A percentile compares a stretch with the other conserved stretches of the same genome.
Conservation (phyloP, 164 flowering plant genomes). For the Tinospora cordifolia region DNA sequence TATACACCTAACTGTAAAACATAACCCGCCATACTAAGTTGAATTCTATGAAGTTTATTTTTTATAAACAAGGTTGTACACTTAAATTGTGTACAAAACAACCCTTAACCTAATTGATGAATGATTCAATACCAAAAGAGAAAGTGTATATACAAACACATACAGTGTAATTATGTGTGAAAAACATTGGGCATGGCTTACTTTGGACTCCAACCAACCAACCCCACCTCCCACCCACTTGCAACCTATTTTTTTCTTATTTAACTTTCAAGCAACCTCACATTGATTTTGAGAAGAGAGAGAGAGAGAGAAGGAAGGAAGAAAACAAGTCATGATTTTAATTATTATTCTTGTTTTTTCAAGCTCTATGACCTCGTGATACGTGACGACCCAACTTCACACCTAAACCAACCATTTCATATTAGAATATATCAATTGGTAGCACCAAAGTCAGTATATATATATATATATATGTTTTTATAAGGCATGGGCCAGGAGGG, state of each 20-base stretch:
- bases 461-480: not conserved
- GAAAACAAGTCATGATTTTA: not conserved
- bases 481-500: not conserved
- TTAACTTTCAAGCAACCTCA: slow-evolving; percentile 1
- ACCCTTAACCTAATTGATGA: no score
- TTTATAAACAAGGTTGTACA: no score
- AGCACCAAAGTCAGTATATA: not conserved
- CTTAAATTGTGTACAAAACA: no score
- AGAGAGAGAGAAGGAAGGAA: not conserved
- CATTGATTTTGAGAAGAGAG: slow-evolving; percentile 1
- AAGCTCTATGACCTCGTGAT: not conserved
- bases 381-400: slow-evolving; percentile 2
- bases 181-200: not conserved
- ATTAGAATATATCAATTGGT: not conserved
- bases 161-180: no score
- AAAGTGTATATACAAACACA: no score
- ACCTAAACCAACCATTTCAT: not conserved
- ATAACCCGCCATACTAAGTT: no score
- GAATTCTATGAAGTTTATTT: no score
- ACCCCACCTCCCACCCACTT: not conserved
- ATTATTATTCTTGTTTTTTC: not conserved
- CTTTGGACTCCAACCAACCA: not conserved
- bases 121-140: no score
- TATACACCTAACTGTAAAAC: no score
- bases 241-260: not conserved